Evolutionary conservation across 2,329 filamentous ascomycete genomes (phyloP).

Genomic region (Zalaria obscura): DNA sequence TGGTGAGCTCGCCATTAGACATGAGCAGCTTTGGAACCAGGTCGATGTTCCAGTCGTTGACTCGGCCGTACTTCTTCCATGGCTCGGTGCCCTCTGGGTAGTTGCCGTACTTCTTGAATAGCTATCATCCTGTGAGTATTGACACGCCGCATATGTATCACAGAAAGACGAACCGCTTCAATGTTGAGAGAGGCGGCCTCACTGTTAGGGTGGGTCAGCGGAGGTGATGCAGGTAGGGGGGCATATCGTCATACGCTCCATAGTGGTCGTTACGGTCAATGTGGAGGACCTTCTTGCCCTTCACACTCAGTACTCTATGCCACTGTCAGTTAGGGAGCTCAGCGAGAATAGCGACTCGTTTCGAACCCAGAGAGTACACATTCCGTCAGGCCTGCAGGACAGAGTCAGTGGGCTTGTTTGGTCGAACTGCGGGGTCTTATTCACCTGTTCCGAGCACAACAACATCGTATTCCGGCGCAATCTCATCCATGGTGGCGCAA

Average conservation of each 20-base stretch:
- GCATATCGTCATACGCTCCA: conserved; percentile 58
- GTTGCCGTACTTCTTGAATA: conserved; percentile 95
- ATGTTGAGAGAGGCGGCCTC: conserved; percentile 96
- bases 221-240: conserved; percentile 3
- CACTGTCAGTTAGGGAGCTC: conserved; percentile 10
- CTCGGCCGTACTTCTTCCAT: conserved; percentile 93
- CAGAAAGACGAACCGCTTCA: conserved; percentile 50
- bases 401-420: conserved; percentile 16
- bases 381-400: conserved; percentile 72
- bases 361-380: conserved; percentile 94
- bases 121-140: conserved; percentile 32
- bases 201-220: conserved; percentile 31
- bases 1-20: conserved; percentile 95
- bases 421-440: conserved; percentile 24
- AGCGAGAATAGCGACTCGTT: background rate
- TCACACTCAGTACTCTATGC: conserved; percentile 79
- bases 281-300: conserved; percentile 97
- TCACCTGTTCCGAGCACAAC: conserved; percentile 94
- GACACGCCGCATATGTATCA: too few species aligned
- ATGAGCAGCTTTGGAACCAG: conserved; percentile 97
- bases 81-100: conserved; percentile 66
- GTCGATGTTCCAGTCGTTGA: conserved; percentile 99
- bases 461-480: conserved; percentile 96
- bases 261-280: conserved; percentile 98
- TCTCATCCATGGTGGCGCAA: conserved; percentile 69